Evolutionary conservation across 2,329 filamentous ascomycete genomes (phyloP).

Genomic region (Talaromyces atroroseus): DNA sequence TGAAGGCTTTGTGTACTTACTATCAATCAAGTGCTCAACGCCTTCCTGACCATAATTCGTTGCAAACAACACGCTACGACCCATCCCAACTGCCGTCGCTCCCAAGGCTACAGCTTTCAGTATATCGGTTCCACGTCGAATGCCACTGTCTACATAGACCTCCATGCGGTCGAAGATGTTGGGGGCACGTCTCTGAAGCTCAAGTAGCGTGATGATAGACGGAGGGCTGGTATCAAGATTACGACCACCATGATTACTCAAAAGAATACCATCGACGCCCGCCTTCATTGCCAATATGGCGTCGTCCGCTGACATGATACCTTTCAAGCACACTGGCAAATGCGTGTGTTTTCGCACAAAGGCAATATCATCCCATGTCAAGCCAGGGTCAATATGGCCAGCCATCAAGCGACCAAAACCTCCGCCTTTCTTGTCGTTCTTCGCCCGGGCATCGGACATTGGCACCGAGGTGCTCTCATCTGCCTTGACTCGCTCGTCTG

Average conservation of each 20-base stretch:
- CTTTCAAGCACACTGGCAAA: conserved; percentile 53
- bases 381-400: conserved; percentile 47
- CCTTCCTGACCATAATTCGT: conserved; percentile 52
- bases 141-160: conserved; percentile 51
- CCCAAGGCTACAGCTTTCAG: conserved; percentile 52
- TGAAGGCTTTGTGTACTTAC: conserved; percentile 33
- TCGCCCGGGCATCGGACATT: conserved; percentile 40
- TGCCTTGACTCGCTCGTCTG: conserved; percentile 50
- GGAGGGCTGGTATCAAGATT: conserved; percentile 50
- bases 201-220: conserved; percentile 48
- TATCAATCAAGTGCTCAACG: conserved; percentile 50
- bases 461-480: conserved; percentile 40
- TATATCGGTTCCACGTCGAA: conserved; percentile 50
- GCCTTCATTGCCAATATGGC: conserved; percentile 46
- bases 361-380: conserved; percentile 50
- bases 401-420: conserved; percentile 51
- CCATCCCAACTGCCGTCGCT: conserved; percentile 51
- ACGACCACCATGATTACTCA: conserved; percentile 56
- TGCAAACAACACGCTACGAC: conserved; percentile 50
- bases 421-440: conserved; percentile 49
- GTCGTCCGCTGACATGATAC: conserved; percentile 53
- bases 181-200: conserved; percentile 47
- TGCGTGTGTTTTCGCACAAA: conserved; percentile 48
- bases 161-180: conserved; percentile 48
- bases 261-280: conserved; percentile 50